These are phyloP conservation scores for Allantophomopsis cytisporea DNA, from an alignment of 2,329 filamentous ascomycete genomes.

Conservation along the genomic window DNA sequence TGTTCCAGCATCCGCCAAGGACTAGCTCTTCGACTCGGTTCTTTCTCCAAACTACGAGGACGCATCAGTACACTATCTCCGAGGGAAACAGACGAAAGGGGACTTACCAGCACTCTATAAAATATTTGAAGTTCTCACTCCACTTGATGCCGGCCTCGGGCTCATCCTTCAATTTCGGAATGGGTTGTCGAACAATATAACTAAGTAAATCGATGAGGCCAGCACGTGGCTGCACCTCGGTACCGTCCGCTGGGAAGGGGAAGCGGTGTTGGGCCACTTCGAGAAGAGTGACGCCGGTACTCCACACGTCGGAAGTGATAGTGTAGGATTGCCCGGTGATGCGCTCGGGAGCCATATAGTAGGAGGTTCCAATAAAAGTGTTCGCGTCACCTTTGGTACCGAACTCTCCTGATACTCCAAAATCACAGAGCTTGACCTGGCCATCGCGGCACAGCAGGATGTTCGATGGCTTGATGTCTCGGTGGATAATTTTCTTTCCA, in stretches of 20 bases:
- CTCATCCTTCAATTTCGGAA: slow-evolving; percentile 93
- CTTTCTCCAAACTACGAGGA: slow-evolving; percentile 71
- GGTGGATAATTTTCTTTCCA: slow-evolving; percentile 91
- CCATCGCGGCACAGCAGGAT: slow-evolving; percentile 87
- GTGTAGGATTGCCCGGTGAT: slow-evolving; percentile 97
- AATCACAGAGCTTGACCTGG: slow-evolving; percentile 95
- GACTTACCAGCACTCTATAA: slow-evolving; percentile 96
- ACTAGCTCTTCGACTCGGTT: slow-evolving; percentile 71
- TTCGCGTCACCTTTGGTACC: slow-evolving; percentile 98
- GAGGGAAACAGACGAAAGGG: background rate
- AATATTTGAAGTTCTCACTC: slow-evolving; percentile 98
- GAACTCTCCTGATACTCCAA: slow-evolving; percentile 94
- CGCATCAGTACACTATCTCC: background rate
- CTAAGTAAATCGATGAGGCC: slow-evolving; percentile 91
- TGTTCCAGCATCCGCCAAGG: slow-evolving; percentile 99
- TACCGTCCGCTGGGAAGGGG: slow-evolving; percentile 93
- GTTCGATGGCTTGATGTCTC: slow-evolving; percentile 97
- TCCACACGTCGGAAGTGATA: slow-evolving; percentile 98
- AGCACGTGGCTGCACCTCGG: slow-evolving; percentile 85
- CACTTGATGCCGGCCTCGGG: slow-evolving; percentile 79
- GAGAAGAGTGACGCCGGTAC: slow-evolving; percentile 87
- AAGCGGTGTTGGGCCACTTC: slow-evolving; percentile 99
- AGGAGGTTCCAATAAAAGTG: slow-evolving; percentile 96
- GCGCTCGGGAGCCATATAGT: slow-evolving; percentile 98
- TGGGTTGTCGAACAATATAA: slow-evolving; percentile 92